Evolutionary conservation across 2,329 filamentous ascomycete genomes (phyloP).

Genomic region (Diaporthe sp.): DNA sequence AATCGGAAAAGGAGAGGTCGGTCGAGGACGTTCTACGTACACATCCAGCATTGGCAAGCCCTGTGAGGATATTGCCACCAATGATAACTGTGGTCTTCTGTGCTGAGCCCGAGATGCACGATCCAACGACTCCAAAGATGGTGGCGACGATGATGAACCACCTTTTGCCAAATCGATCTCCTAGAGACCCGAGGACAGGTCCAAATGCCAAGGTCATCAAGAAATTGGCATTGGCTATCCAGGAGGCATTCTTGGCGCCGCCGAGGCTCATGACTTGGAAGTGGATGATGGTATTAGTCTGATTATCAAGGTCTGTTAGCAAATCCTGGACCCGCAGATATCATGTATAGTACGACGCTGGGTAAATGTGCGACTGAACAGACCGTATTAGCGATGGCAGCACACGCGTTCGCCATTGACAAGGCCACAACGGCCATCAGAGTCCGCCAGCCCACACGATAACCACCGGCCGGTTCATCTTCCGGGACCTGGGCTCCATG

Average conservation of each 20-base stretch:
- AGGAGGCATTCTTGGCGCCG: slow-evolving; percentile 20
- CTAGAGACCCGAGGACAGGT: slow-evolving; percentile 32
- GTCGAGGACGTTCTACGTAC: not conserved
- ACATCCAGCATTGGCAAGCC: slow-evolving; percentile 39
- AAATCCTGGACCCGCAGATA: no score
- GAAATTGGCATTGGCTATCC: slow-evolving; percentile 37
- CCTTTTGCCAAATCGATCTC: slow-evolving; percentile 36
- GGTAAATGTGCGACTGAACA: not conserved
- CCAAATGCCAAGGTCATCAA: slow-evolving; percentile 38
- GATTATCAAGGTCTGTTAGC: not conserved
- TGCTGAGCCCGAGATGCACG: slow-evolving; percentile 32
- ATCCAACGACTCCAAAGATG: slow-evolving; percentile 30
- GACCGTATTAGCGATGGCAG: slow-evolving; percentile 37
- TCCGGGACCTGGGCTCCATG: not conserved
- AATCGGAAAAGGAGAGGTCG: fast-evolving
- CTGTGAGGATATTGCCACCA: slow-evolving; percentile 33
- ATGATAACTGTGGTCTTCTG: slow-evolving; percentile 28
- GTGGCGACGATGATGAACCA: slow-evolving; percentile 36
- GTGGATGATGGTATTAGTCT: slow-evolving; percentile 36
- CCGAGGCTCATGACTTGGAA: slow-evolving; percentile 33
- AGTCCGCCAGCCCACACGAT: slow-evolving; percentile 33
- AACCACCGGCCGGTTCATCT: not conserved
- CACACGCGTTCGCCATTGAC: slow-evolving; percentile 38
- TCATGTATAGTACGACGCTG: not conserved
- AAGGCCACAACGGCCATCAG: slow-evolving; percentile 35